Conservation (phyloP, 495 filamentous ascomycete species). For the Annulohypoxylon stygium region DNA sequence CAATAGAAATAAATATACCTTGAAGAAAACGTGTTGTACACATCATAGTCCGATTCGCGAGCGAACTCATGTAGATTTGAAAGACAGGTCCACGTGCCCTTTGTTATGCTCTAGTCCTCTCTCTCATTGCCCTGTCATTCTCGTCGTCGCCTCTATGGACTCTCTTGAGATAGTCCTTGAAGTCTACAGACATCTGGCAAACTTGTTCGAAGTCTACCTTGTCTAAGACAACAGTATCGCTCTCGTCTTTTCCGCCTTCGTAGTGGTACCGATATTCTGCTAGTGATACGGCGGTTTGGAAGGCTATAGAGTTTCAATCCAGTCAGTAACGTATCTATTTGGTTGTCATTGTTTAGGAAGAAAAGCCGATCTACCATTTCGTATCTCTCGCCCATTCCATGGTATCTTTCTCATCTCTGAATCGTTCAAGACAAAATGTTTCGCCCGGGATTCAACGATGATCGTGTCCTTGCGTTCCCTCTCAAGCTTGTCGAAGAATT, state of each 20-base stretch:
- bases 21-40: neutral
- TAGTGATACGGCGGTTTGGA: conserved; percentile 57
- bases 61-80: neutral
- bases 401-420: conserved; percentile 21
- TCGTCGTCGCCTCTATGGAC: conserved; percentile 36
- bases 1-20: neutral
- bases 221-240: conserved; percentile 11
- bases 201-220: conserved; percentile 4
- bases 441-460: neutral
- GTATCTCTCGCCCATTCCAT: conserved; percentile 41
- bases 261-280: conserved; percentile 43
- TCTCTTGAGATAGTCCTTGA: conserved; percentile 46
- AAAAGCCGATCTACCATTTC: conserved; percentile 20
- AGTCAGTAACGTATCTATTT: too few relatives aligned
- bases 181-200: conserved; percentile 24
- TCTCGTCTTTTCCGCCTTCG: conserved; percentile 4
- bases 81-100: neutral
- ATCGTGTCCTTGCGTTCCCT: conserved; percentile 1
- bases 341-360: too few relatives aligned
- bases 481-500: conserved; percentile 39
- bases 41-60: too few relatives aligned
- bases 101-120: neutral
- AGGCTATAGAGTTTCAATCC: too few relatives aligned
- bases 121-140: conserved; percentile 16
- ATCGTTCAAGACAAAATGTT: neutral